These are phyloP conservation scores for Solanum chaucha DNA, from an alignment of 257 asterid genomes.

Conservation along the genomic window DNA sequence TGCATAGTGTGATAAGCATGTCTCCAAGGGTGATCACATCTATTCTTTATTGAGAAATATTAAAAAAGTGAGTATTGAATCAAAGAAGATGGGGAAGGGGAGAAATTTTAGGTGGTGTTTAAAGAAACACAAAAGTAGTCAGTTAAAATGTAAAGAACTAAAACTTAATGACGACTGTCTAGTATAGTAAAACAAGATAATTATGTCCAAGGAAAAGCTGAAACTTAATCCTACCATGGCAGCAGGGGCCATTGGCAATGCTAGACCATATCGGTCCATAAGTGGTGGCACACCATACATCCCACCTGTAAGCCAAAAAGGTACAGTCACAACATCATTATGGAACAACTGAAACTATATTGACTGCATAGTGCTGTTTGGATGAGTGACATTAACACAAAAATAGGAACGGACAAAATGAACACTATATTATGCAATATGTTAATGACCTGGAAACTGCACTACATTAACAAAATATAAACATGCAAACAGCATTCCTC, in stretches of 20 bases:
- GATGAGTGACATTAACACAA: neutral
- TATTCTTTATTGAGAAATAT: neutral
- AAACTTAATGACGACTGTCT: neutral
- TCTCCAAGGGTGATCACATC: neutral
- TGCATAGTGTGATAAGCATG: neutral
- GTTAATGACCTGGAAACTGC: neutral
- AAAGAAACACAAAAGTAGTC: neutral
- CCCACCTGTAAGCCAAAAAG: constrained; percentile 39
- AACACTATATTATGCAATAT: neutral
- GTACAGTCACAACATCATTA: neutral
- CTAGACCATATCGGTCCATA: constrained; percentile 62
- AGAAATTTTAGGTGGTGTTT: neutral
- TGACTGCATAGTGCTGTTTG: neutral
- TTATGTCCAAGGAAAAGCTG: neutral
- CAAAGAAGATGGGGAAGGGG: neutral
- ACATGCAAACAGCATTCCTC: neutral
- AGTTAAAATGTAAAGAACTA: neutral
- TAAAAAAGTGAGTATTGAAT: neutral
- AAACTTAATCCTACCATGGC: constrained; percentile 36
- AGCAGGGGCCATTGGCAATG: constrained; percentile 57
- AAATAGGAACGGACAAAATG: neutral
- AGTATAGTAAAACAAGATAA: neutral
- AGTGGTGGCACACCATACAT: constrained; percentile 73
- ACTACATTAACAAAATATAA: neutral
- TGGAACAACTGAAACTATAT: neutral